A percentile compares a stretch with the other conserved stretches of the same genome.
phyloP scores from a whole-genome alignment of 2,329 filamentous ascomycete species.

The Calonectria hongkongensis region DNA sequence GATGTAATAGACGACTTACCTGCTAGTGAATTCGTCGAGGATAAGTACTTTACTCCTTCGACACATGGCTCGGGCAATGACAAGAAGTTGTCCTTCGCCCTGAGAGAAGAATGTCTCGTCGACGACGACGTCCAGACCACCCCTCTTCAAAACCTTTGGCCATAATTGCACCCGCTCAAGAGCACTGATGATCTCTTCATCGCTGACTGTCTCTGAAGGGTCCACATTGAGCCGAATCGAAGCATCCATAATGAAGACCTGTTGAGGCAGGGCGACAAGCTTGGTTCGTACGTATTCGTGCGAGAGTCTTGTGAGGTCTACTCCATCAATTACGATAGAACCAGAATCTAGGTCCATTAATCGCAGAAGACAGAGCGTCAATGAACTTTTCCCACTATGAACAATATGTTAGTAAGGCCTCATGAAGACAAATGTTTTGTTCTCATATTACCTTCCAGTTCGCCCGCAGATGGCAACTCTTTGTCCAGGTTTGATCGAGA shows the following conservation, averaged over 20 bases:
- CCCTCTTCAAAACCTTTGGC: constrained; percentile 30
- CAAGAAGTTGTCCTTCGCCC: constrained; percentile 51
- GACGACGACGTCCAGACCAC: constrained; percentile 46
- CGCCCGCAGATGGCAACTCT: constrained; percentile 60
- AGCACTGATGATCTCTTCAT: constrained; percentile 40
- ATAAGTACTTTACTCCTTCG: constrained; percentile 57
- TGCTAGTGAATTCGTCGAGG: constrained; percentile 62
- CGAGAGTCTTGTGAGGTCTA: constrained; percentile 61
- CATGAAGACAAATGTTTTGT: too few species aligned
- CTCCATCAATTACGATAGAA: constrained; percentile 63
- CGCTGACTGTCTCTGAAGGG: constrained; percentile 47
- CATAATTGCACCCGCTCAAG: constrained; percentile 46
- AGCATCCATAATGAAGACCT: constrained; percentile 67
- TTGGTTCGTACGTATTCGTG: constrained; percentile 63
- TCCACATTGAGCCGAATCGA: constrained; percentile 64
- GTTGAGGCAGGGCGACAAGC: constrained; percentile 70
- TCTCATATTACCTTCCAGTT: constrained; percentile 51
- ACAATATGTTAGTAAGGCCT: constrained; percentile 8
- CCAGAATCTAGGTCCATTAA: constrained; percentile 60
- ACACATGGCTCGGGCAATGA: constrained; percentile 54
- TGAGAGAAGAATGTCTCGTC: constrained; percentile 43
- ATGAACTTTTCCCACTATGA: constrained; percentile 63
- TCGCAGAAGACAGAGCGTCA: constrained; percentile 61
- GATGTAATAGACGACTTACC: constrained; percentile 9
- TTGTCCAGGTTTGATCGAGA: constrained; percentile 54